Evolutionary conservation across 164 flowering plant genomes (phyloP).

Genomic region (Magnolia officinalis): DNA sequence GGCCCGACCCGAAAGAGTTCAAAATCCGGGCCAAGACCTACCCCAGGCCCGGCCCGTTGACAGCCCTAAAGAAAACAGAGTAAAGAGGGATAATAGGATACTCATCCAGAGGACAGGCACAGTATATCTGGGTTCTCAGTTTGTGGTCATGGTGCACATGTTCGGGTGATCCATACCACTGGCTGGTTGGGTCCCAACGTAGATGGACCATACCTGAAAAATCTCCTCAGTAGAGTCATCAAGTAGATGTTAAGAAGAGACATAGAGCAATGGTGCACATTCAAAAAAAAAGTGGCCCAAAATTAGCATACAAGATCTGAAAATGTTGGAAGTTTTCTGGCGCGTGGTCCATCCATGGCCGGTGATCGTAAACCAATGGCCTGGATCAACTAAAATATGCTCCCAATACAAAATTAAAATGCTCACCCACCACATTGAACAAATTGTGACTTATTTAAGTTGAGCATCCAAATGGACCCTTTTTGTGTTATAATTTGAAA

Average conservation of each 20-base stretch:
- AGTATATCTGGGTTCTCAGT: not conserved
- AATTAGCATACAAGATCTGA: not conserved
- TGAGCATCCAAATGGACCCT: not conserved
- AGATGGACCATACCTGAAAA: too few relatives aligned
- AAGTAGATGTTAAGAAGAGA: not conserved
- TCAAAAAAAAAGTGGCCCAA: not conserved
- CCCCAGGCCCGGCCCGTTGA: too few relatives aligned
- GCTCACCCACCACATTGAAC: too few relatives aligned
- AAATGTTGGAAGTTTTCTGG: not conserved
- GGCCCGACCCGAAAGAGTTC: too few relatives aligned
- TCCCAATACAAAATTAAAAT: too few relatives aligned
- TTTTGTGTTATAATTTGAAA: not conserved
- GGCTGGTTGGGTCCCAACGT: too few relatives aligned
- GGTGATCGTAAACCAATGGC: not conserved
- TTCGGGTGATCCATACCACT: not conserved
- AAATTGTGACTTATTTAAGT: too few relatives aligned
- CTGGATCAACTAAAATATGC: too few relatives aligned
- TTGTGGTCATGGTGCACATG: not conserved
- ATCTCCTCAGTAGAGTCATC: too few relatives aligned
- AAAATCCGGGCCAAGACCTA: too few relatives aligned
- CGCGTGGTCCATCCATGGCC: not conserved
- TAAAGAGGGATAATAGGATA: too few relatives aligned
- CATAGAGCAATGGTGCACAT: not conserved
- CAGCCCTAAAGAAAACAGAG: too few relatives aligned
- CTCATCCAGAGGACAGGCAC: not conserved